A percentile compares a stretch with the other conserved stretches of the same genome.
phyloP scores from a whole-genome alignment of 495 filamentous ascomycete species.

The Umbilicaria muhlenbergii region DNA sequence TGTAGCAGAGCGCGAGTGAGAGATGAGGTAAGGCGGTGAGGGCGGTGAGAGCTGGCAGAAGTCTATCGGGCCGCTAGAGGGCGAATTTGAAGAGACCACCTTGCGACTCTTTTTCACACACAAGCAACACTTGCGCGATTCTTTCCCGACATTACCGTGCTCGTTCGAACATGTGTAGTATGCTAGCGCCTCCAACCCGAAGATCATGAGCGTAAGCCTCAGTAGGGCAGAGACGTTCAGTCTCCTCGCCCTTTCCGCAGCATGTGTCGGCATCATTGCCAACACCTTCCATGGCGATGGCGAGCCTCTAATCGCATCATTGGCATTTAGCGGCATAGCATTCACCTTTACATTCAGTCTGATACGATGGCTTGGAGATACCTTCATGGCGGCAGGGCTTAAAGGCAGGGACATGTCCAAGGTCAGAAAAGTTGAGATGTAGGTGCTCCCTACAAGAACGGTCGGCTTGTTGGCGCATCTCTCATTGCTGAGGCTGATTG shows the following conservation, averaged over 20 bases:
- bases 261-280: slow-evolving; percentile 56
- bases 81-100: too few species aligned
- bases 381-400: slow-evolving; percentile 75
- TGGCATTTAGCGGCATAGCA: slow-evolving; percentile 72
- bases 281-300: slow-evolving; percentile 78
- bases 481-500: not conserved
- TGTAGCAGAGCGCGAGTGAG: too few species aligned
- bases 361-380: slow-evolving; percentile 87
- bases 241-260: slow-evolving; percentile 51
- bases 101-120: too few species aligned
- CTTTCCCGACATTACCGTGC: too few species aligned
- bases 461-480: slow-evolving; percentile 10
- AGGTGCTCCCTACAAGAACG: slow-evolving; percentile 16
- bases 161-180: too few species aligned
- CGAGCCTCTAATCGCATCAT: slow-evolving; percentile 73
- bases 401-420: slow-evolving; percentile 90
- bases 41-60: too few species aligned
- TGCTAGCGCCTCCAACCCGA: too few species aligned
- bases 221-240: slow-evolving; percentile 51
- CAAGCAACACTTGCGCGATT: too few species aligned
- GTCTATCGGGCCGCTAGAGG: too few species aligned
- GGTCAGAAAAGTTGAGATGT: slow-evolving; percentile 57
- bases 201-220: slow-evolving; percentile 28
- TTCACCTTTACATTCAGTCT: slow-evolving; percentile 67
- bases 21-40: too few species aligned